phyloP scores from a whole-genome alignment of 2,329 filamentous ascomycete genomes.

The Fusarium tuaranense region DNA sequence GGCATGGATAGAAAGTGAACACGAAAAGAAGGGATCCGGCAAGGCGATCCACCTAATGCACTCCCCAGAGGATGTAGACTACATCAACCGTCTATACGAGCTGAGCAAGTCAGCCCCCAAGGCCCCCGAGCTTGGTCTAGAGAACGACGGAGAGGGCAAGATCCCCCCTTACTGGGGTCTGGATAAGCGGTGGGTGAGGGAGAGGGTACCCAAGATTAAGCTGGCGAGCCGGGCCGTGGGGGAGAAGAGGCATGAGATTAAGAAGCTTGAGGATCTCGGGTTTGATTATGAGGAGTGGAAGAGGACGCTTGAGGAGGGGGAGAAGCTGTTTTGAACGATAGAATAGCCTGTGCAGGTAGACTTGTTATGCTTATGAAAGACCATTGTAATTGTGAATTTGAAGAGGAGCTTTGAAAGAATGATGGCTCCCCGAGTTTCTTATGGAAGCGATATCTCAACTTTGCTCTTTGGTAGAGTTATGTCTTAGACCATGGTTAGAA shows the following conservation, averaged over 20 bases:
- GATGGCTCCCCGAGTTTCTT: neutral
- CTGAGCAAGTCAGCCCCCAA: slow-evolving; percentile 57
- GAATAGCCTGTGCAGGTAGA: slow-evolving; percentile 7
- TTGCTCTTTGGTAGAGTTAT: neutral
- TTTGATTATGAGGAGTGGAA: slow-evolving; percentile 53
- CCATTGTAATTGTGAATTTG: neutral
- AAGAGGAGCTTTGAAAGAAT: neutral
- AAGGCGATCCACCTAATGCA: slow-evolving; percentile 56
- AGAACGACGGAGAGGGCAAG: slow-evolving; percentile 53
- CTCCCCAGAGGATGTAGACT: slow-evolving; percentile 67
- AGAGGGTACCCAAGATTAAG: slow-evolving; percentile 56
- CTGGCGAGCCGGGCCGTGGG: slow-evolving; percentile 52
- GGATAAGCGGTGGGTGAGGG: slow-evolving; percentile 54
- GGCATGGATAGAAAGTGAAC: slow-evolving; percentile 67
- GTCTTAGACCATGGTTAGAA: neutral
- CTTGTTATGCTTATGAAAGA: neutral
- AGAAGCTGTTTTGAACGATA: slow-evolving; percentile 18
- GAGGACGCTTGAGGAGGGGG: slow-evolving; percentile 32
- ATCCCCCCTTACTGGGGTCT: slow-evolving; percentile 54
- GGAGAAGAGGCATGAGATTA: slow-evolving; percentile 49
- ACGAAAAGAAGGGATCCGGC: slow-evolving; percentile 60
- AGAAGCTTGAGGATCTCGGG: slow-evolving; percentile 51
- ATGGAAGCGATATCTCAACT: neutral
- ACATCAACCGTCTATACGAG: slow-evolving; percentile 68
- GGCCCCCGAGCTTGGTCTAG: slow-evolving; percentile 45